A percentile compares a stretch with the other conserved stretches of the same genome.
Conservation (phyloP, 2,329 filamentous ascomycete genomes). For the Penicillium sp. region DNA sequence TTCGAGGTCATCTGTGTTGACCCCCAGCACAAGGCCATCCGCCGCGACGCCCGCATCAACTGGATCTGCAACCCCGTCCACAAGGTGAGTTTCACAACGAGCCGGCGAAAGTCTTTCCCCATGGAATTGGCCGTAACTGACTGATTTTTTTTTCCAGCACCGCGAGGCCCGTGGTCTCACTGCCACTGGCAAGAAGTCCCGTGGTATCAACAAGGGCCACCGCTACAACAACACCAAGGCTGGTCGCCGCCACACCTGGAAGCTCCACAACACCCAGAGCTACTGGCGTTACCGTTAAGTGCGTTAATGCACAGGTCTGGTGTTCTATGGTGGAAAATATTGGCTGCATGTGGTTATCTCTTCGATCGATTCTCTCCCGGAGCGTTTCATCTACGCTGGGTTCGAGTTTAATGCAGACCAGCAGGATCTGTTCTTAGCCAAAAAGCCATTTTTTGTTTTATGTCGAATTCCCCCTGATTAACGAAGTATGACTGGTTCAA, state of each 20-base stretch:
- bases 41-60: constrained; percentile 98
- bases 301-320: constrained; percentile 31
- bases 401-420: constrained; percentile 42
- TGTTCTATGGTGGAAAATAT: constrained; percentile 35
- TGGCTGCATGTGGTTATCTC: constrained; percentile 40
- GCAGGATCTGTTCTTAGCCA: constrained; percentile 42
- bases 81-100: constrained; percentile 60
- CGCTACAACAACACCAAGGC: constrained; percentile 98
- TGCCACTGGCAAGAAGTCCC: constrained; percentile 98
- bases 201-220: constrained; percentile 99
- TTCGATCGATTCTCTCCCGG: constrained; percentile 36
- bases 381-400: constrained; percentile 32
- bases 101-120: background rate
- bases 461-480: constrained; percentile 37
- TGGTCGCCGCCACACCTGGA: constrained; percentile 99
- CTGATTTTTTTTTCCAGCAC: constrained; percentile 59
- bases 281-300: constrained; percentile 92
- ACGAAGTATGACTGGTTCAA: constrained; percentile 43
- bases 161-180: constrained; percentile 97
- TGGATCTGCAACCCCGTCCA: constrained; percentile 99
- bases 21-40: constrained; percentile 99
- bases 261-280: constrained; percentile 98
- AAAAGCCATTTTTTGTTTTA: constrained; percentile 38
- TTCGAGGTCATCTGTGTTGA: constrained; percentile 99
- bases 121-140: constrained; percentile 22